Conservation (phyloP, 768 basidiomycete genomes). For the Trichaptum fuscoviolaceum region DNA sequence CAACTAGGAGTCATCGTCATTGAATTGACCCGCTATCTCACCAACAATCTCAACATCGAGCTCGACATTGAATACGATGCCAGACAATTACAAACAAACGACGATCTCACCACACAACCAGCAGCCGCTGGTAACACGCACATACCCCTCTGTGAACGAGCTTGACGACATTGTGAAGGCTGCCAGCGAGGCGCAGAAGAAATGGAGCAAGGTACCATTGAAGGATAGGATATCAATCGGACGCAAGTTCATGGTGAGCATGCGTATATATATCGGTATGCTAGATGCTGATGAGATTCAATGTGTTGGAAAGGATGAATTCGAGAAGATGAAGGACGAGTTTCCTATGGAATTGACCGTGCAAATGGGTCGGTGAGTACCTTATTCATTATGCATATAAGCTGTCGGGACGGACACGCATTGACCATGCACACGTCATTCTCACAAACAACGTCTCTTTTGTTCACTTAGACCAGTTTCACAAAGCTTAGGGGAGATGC, state of each 20-base stretch:
- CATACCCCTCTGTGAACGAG: constrained; percentile 55
- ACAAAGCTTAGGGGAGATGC: constrained; percentile 74
- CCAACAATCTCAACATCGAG: background rate
- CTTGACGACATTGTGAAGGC: constrained; percentile 55
- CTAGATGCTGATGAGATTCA: constrained; percentile 4
- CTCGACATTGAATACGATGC: background rate
- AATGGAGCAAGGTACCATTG: constrained; percentile 59
- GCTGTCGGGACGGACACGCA: background rate
- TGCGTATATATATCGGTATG: constrained; percentile 20
- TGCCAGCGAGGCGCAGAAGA: constrained; percentile 63
- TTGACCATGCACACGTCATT: background rate
- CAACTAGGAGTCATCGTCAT: background rate
- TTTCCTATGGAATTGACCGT: constrained; percentile 71
- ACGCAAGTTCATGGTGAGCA: constrained; percentile 61
- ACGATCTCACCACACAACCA: constrained; percentile 84
- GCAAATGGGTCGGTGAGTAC: constrained; percentile 85
- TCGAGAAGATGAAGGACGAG: constrained; percentile 49
- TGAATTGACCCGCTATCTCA: background rate
- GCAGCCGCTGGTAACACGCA: constrained; percentile 57
- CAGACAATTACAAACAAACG: constrained; percentile 43
- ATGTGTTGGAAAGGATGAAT: constrained; percentile 40
- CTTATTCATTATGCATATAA: background rate
- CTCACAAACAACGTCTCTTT: background rate
- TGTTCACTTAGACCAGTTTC: constrained; percentile 57
- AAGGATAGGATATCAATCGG: constrained; percentile 66